A percentile compares a stretch with the other conserved stretches of the same genome.
Conservation (phyloP, 2,329 filamentous ascomycete species). For the Thermomyces lanuginosus region DNA sequence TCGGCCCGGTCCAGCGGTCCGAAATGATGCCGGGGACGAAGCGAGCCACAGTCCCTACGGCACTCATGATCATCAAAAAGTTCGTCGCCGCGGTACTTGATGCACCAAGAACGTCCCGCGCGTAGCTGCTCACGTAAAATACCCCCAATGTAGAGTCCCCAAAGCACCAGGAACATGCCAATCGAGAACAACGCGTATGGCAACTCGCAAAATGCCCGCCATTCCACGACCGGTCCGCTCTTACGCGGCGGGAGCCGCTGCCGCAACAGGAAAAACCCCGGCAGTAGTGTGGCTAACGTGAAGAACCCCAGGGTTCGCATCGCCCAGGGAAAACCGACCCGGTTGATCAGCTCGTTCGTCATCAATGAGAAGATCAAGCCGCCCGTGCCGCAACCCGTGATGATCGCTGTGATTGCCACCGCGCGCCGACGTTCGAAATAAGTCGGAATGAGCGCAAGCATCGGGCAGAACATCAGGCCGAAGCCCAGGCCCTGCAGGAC, state of each 20-base stretch:
- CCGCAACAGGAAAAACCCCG: constrained; percentile 2
- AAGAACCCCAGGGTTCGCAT: constrained; percentile 6
- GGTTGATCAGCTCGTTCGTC: constrained; percentile 29
- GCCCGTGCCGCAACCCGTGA: constrained; percentile 24
- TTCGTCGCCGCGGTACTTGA: constrained; percentile 36
- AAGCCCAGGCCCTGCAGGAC: constrained; percentile 26
- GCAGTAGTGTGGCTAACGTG: constrained; percentile 5
- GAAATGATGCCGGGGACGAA: constrained; percentile 33
- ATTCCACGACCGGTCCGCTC: constrained; percentile 4
- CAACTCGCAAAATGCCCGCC: constrained; percentile 3
- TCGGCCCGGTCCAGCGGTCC: constrained; percentile 4
- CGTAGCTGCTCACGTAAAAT: constrained; percentile 6
- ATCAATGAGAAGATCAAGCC: constrained; percentile 33
- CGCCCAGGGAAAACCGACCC: constrained; percentile 7
- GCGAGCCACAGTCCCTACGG: constrained; percentile 42
- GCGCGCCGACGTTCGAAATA: constrained; percentile 27
- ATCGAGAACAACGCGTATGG: constrained; percentile 5
- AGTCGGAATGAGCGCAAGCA: constrained; percentile 22
- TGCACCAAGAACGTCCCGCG: constrained; percentile 23
- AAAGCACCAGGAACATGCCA: constrained; percentile 5
- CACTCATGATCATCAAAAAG: constrained; percentile 49
- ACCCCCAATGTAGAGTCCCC: constrained; percentile 5
- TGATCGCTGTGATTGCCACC: constrained; percentile 23
- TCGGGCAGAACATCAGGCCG: constrained; percentile 28
- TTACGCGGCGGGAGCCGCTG: constrained; percentile 4